Base-by-base conservation (phyloP, 306 rosid species). In the Albizia julibrissin region DNA sequence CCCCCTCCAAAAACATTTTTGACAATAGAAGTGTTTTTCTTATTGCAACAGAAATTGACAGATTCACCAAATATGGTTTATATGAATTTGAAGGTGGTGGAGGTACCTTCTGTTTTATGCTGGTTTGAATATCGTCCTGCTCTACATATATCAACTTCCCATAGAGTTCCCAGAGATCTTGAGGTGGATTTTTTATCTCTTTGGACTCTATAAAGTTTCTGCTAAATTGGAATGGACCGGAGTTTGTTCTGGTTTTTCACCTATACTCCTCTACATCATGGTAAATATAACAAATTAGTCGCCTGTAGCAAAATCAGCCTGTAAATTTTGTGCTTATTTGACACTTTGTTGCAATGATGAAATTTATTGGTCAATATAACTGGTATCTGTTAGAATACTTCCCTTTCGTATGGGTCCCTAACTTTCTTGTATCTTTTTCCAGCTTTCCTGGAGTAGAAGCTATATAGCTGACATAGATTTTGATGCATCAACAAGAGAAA, bases 41-140 rank as follows among this genome's bases (percentile, higher is more conserved):
- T 16, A 8, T 49, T 14, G 22, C 9, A 50, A 50, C 9, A 50
- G 59, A 50, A 50, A 15, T 50, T 50, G 59, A 50, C 22, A 15
- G 59, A 50, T 18, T 50, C 58, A 50, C 58, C 10, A 1, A 16
- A 16, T 50, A 50, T 19, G 59, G 22, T 50, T 50, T 15, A 50
- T 19, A 50, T 50, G 22, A 16, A 50, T 50, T 50, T 50, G 59
- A 50, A 50, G 59, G 59, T 91, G 98, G 99, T 93, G 94, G 98
- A 86, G 89, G n/a, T n/a, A 89, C 24, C 59, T 50, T 50, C n/a
- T 50, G 24, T 19, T 16, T 50, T 50, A 5, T 50, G 24, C 59
- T 50, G 59, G 10, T 50, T 50, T 50, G 59, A 18, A 50, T 50
- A 18, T 50, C 8, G 5, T 50, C 59, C n/a, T 50, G 22, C 59